Evolutionary conservation across 129 eudicot species (phyloP).

Genomic region (Helichrysum umbraculigerum): DNA sequence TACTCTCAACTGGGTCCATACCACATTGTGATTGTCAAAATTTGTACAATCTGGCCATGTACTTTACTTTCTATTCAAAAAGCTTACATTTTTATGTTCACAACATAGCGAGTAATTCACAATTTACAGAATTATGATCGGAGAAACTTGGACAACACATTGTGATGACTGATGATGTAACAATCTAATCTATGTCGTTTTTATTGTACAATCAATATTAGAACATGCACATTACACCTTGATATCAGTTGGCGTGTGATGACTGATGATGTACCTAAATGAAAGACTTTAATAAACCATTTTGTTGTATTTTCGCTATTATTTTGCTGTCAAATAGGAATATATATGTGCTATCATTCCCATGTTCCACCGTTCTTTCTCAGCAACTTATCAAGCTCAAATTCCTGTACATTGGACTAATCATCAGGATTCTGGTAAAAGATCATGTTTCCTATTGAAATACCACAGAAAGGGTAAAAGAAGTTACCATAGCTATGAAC

Average conservation of each 20-base stretch:
- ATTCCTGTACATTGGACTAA: slow-evolving; percentile 15
- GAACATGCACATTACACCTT: not conserved
- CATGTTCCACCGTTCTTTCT: not conserved
- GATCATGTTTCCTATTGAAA: not conserved
- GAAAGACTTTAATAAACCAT: not conserved
- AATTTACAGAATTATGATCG: slow-evolving; percentile 2
- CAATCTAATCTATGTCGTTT: slow-evolving; percentile 1
- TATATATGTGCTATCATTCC: not conserved
- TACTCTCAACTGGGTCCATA: slow-evolving; percentile 1
- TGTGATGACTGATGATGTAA: not conserved
- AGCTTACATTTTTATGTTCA: not conserved
- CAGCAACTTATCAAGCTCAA: slow-evolving; percentile 4
- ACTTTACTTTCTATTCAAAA: not conserved
- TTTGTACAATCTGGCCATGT: not conserved
- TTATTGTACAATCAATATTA: not conserved
- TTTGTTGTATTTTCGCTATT: not conserved
- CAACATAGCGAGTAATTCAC: not conserved
- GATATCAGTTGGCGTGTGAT: not conserved
- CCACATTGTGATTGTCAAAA: not conserved
- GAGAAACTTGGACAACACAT: not conserved
- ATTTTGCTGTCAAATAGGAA: not conserved
- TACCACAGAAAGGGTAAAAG: not conserved
- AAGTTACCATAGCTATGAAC: slow-evolving; percentile 12
- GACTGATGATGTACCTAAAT: not conserved
- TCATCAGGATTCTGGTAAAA: not conserved